Conservation (phyloP, 805 yeast species). For the Alloascoidea hylecoeti region DNA sequence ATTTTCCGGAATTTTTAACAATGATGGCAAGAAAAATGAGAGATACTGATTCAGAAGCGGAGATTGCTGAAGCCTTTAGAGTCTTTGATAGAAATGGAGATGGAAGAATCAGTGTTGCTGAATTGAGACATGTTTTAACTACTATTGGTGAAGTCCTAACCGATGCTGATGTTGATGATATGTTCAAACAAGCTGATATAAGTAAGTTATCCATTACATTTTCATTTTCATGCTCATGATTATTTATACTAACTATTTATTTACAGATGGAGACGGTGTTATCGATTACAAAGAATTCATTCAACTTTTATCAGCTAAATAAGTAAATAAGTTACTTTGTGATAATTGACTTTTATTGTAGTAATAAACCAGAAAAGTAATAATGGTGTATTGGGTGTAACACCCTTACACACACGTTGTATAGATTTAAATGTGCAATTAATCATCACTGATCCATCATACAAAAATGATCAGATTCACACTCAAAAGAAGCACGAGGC, state of each 20-base stretch:
- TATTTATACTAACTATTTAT: background rate
- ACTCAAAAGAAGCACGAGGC: no score
- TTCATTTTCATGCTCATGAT: no score
- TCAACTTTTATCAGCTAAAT: slow-evolving; percentile 70
- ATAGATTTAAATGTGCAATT: no score
- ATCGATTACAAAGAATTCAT: slow-evolving; percentile 96
- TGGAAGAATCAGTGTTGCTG: slow-evolving; percentile 94
- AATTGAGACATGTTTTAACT: slow-evolving; percentile 90
- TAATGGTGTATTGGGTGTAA: no score
- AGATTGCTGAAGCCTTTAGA: slow-evolving; percentile 93
- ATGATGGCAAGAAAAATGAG: slow-evolving; percentile 89
- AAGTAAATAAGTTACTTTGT: slow-evolving; percentile 10
- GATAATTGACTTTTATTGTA: no score
- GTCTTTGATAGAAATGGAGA: slow-evolving; percentile 92
- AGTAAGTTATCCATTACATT: slow-evolving; percentile 21
- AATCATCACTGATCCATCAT: no score
- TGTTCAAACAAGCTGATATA: slow-evolving; percentile 91
- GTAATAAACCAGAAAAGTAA: no score
- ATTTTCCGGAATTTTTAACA: slow-evolving; percentile 70
- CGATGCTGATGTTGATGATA: slow-evolving; percentile 94
- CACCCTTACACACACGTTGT: no score
- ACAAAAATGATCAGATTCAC: no score
- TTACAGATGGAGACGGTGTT: slow-evolving; percentile 70
- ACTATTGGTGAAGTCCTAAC: slow-evolving; percentile 95
- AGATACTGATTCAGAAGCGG: slow-evolving; percentile 95